Percentiles rank a stretch among this genome's conserved stretches.
phyloP scores from a whole-genome alignment of 2,329 filamentous ascomycete species.

The Fusarium sp. region DNA sequence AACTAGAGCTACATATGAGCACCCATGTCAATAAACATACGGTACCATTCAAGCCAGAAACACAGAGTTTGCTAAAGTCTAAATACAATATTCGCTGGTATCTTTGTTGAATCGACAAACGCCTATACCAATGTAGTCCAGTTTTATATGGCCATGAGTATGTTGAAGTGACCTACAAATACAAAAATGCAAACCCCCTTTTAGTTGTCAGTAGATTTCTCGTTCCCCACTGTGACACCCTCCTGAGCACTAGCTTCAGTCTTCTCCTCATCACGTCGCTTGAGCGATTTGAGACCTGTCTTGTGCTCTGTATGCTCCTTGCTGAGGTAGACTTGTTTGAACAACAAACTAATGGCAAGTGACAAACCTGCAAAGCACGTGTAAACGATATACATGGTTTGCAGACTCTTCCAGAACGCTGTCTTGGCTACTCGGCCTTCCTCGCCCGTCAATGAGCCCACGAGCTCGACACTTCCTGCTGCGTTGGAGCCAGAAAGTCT shows the following conservation, averaged over 20 bases:
- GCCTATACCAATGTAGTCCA: neutral
- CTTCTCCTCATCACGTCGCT: constrained; percentile 48
- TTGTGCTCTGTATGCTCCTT: constrained; percentile 70
- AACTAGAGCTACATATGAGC: neutral
- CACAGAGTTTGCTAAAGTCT: neutral
- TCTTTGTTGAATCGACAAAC: neutral
- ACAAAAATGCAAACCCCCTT: neutral
- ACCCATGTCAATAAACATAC: no score
- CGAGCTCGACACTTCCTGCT: constrained; percentile 70
- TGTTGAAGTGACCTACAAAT: constrained; percentile 4
- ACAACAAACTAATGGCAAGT: constrained; percentile 61
- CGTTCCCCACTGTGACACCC: constrained; percentile 12
- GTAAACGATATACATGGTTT: constrained; percentile 71
- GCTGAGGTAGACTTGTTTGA: constrained; percentile 65
- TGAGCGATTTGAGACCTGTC: constrained; percentile 65
- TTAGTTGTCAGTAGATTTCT: constrained; percentile 38
- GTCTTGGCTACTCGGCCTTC: constrained; percentile 59
- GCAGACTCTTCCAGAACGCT: constrained; percentile 65
- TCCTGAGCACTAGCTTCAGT: constrained; percentile 6
- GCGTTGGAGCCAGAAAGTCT: constrained; percentile 71
- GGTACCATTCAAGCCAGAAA: neutral
- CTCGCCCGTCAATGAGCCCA: constrained; percentile 63
- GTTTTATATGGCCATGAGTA: neutral
- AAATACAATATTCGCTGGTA: constrained; percentile 17
- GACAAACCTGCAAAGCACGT: constrained; percentile 63